Evolutionary conservation across 2,329 filamentous ascomycete species (phyloP), one percentile per base, ranked within the genome.

Genomic region (Lasiodiplodia sp.): DNA sequence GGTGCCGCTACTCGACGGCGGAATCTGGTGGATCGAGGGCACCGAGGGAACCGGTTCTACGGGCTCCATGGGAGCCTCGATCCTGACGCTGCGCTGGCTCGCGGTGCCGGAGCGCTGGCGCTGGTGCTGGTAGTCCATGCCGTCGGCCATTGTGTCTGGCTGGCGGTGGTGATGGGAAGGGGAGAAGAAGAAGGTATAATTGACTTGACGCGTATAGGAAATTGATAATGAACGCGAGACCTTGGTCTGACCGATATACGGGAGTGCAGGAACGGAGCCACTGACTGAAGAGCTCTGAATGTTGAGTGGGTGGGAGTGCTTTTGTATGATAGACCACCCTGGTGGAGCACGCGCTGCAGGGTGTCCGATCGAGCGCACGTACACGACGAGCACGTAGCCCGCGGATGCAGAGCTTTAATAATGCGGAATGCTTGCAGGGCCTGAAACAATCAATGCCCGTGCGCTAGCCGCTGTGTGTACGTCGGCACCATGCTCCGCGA

Each of bases 1-100:
- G 44, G 65, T 67, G 65, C 65, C 65, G 44, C 52, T 67, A 55
- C 65, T 67, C 28, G 65, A 67, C 28, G 60, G 60, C 40, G 51
- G 63, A 38, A 23, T 31, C 28, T 28, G 28, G 31, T 52, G 4
- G 60, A 64, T 38, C 14, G 49, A 28, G 34, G 49, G 34, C 1
- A 28, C 47, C 11, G 63, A 56, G 21, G 49, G 52, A 16, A 37
- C 38, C 16, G 56, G 51, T 34, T 63, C 57, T 47, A 47, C 16
- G 28, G 55, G 66, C 23, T 63, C 44, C 12, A 21, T 23, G 49
- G 63, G 16, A 16, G 31, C 31, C 25, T 68, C 65, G 11, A 37
- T n/a, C 34, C 56, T n/a, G 10, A 60, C 47, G 31, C 47, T 51
- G 44, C 47, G 53, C 65, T 58, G 55, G 65, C 56, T 60, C 40